Evolutionary conservation across 768 basidiomycete species (phyloP).

Genomic region (Pholiota microspora): DNA sequence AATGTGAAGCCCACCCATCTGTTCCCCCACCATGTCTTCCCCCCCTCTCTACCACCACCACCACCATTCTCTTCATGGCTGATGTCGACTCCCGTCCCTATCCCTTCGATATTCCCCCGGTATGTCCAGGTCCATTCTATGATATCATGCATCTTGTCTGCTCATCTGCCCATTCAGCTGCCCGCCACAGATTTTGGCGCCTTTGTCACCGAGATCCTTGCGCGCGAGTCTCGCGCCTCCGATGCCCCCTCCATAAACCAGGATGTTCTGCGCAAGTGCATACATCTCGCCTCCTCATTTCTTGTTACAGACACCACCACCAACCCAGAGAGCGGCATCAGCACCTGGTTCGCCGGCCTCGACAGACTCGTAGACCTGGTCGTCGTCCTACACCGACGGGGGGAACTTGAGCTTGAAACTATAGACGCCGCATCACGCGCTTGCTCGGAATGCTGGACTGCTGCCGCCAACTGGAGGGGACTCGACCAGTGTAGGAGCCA

Average conservation of each 20-base stretch:
- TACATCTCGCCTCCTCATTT: constrained; percentile 75
- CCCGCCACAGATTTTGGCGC: constrained; percentile 56
- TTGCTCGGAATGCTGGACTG: constrained; percentile 82
- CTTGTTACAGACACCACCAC: constrained; percentile 72
- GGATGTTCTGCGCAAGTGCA: constrained; percentile 54
- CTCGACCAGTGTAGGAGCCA: constrained; percentile 62
- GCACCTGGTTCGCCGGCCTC: constrained; percentile 68
- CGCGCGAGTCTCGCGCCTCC: constrained; percentile 23
- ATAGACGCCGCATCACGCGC: constrained; percentile 65
- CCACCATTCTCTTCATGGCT: constrained; percentile 6
- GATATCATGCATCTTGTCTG: constrained; percentile 4
- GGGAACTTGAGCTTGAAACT: constrained; percentile 76
- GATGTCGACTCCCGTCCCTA: constrained; percentile 13
- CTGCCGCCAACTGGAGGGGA: constrained; percentile 65
- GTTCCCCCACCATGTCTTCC: not conserved
- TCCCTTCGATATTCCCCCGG: constrained; percentile 19
- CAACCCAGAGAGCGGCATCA: constrained; percentile 52
- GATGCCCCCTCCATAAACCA: constrained; percentile 51
- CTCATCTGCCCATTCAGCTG: constrained; percentile 24
- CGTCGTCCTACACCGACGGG: constrained; percentile 62
- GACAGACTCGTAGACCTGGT: constrained; percentile 69
- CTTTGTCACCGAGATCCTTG: constrained; percentile 56
- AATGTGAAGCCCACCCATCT: not conserved
- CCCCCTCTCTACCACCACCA: constrained; percentile 5
- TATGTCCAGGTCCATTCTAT: constrained; percentile 8